These are phyloP conservation scores for Quillaja saponaria DNA, from an alignment of 306 rosid genomes.

Conservation along the genomic window DNA sequence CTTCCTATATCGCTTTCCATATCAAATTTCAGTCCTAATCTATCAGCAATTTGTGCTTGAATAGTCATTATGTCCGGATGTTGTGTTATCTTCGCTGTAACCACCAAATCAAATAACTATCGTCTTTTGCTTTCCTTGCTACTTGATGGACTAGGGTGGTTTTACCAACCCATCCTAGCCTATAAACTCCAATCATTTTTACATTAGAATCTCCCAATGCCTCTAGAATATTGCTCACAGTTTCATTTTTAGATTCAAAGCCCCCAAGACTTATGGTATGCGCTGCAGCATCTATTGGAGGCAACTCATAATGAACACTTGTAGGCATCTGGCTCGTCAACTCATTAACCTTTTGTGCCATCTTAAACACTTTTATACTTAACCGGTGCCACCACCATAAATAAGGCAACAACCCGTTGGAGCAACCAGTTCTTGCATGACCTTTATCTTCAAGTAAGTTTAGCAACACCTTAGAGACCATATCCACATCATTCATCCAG, in stretches of 20 bases:
- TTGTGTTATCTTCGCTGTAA: neutral
- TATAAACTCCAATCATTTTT: neutral
- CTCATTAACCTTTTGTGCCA: neutral
- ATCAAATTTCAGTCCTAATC: neutral
- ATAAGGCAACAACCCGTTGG: neutral
- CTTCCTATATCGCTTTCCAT: neutral
- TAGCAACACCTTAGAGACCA: neutral
- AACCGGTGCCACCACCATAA: neutral
- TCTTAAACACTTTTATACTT: neutral
- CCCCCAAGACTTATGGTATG: neutral
- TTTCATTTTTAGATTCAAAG: neutral
- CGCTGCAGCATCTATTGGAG: neutral
- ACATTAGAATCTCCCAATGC: neutral
- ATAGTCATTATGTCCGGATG: neutral
- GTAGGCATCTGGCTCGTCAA: neutral
- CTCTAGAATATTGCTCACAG: neutral
- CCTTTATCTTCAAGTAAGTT: neutral
- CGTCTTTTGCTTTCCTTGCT: neutral
- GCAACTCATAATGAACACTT: neutral
- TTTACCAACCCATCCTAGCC: slow-evolving; percentile 1
- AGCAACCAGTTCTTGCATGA: neutral
- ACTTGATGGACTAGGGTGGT: slow-evolving; percentile 6
- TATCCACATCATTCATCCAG: neutral
- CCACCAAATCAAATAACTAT: slow-evolving; percentile 13
- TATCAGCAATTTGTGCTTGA: slow-evolving; percentile 15